Conservation (phyloP, 805 yeast species). For the Kodamaea restingae region DNA sequence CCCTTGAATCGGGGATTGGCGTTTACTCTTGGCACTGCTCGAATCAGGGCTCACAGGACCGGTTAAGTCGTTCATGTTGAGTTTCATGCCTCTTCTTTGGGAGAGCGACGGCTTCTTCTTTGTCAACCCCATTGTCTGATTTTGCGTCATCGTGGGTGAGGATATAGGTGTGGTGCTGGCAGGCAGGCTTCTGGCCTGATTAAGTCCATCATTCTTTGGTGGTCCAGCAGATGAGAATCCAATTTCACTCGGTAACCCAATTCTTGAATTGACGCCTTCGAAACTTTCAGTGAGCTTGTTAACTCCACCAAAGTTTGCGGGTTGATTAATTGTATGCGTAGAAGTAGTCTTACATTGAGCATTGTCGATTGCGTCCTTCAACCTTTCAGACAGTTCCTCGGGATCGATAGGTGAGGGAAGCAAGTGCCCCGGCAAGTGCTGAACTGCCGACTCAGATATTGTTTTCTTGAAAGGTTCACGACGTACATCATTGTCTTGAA, state of each 20-base stretch:
- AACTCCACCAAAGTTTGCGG: neutral
- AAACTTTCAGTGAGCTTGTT: too few species aligned
- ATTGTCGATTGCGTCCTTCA: neutral
- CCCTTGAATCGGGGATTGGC: constrained; percentile 5
- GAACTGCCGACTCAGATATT: neutral
- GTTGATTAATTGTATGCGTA: neutral
- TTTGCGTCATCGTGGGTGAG: neutral
- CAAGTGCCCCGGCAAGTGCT: constrained; percentile 3
- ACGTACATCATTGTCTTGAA: neutral
- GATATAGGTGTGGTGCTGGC: neutral
- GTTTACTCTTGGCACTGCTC: neutral
- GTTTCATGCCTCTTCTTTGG: constrained; percentile 53
- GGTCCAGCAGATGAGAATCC: too few species aligned
- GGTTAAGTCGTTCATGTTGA: constrained; percentile 34
- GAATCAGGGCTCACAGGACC: constrained; percentile 4
- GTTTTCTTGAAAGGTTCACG: constrained; percentile 1
- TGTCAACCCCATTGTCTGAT: constrained; percentile 6
- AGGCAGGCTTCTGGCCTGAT: too few species aligned
- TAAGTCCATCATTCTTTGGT: too few species aligned
- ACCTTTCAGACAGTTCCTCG: neutral
- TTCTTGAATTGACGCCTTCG: too few species aligned
- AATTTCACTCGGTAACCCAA: too few species aligned
- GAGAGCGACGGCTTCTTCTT: constrained; percentile 44
- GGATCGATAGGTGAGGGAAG: constrained; percentile 6
- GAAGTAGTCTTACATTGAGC: neutral